Conservation (phyloP, 2,329 filamentous ascomycete genomes). For the Dothideomycetes sp. region DNA sequence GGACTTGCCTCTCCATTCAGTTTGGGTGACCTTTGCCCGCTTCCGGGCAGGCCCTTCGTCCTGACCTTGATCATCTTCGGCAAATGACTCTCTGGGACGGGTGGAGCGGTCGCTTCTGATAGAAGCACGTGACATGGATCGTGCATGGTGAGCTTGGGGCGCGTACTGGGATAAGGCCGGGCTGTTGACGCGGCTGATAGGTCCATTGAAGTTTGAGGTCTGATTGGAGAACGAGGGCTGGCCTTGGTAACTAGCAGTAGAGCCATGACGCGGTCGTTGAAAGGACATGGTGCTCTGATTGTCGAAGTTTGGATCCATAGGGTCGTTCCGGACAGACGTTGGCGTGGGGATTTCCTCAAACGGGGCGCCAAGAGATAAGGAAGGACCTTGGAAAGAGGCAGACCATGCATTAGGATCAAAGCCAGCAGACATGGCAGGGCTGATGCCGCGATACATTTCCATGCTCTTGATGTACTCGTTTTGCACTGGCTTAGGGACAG, state of each 20-base stretch:
- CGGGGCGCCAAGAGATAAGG: slow-evolving; percentile 6
- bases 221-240: slow-evolving; percentile 5
- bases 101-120: slow-evolving; percentile 19
- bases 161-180: slow-evolving; percentile 4
- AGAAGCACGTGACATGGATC: slow-evolving; percentile 22
- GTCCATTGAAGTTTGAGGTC: background rate
- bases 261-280: slow-evolving; percentile 5
- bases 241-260: slow-evolving; percentile 7
- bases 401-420: slow-evolving; percentile 70
- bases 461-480: slow-evolving; percentile 50
- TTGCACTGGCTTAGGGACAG: slow-evolving; percentile 55
- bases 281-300: slow-evolving; percentile 3
- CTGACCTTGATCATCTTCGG: slow-evolving; percentile 11
- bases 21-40: slow-evolving; percentile 65
- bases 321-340: background rate
- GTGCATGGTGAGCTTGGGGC: slow-evolving; percentile 14
- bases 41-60: slow-evolving; percentile 57
- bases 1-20: slow-evolving; percentile 59
- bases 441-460: slow-evolving; percentile 49
- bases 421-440: slow-evolving; percentile 44
- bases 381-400: slow-evolving; percentile 37
- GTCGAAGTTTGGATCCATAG: background rate
- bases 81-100: slow-evolving; percentile 4
- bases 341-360: slow-evolving; percentile 5
- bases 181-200: slow-evolving; percentile 7